Percentiles rank a stretch among this genome's conserved stretches.
These are phyloP conservation scores for Lentinula raphanica DNA, from an alignment of 768 basidiomycete genomes.

Conservation along the genomic window DNA sequence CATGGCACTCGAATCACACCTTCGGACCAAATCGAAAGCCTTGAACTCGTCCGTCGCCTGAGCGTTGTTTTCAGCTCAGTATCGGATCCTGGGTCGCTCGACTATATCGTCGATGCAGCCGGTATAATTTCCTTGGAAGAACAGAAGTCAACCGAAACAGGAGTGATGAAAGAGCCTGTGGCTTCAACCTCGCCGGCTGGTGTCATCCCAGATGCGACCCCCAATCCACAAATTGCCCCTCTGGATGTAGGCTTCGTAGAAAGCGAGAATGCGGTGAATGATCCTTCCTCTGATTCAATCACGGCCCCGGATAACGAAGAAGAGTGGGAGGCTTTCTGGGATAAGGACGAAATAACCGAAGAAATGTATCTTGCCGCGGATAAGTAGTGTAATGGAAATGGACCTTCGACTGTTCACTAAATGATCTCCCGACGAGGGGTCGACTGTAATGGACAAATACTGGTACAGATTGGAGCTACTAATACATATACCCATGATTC, in stretches of 20 bases:
- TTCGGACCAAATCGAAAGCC: background rate
- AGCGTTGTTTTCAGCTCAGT: slow-evolving; percentile 77
- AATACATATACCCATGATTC: too few species aligned
- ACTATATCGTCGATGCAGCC: slow-evolving; percentile 64
- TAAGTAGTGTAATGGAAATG: background rate
- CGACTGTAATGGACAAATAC: too few species aligned
- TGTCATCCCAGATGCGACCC: background rate
- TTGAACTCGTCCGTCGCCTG: slow-evolving; percentile 56
- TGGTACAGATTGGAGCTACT: too few species aligned
- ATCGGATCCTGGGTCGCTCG: slow-evolving; percentile 50
- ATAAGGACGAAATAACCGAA: slow-evolving; percentile 35
- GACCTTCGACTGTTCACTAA: too few species aligned
- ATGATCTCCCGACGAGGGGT: too few species aligned
- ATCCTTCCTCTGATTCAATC: slow-evolving; percentile 17
- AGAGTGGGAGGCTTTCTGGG: slow-evolving; percentile 48
- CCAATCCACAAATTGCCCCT: slow-evolving; percentile 23
- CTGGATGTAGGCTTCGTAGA: slow-evolving; percentile 31
- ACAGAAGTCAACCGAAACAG: slow-evolving; percentile 1
- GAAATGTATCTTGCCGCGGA: slow-evolving; percentile 20
- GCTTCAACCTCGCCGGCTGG: slow-evolving; percentile 10
- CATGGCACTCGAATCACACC: background rate
- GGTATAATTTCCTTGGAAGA: slow-evolving; percentile 43
- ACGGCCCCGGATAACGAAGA: slow-evolving; percentile 20
- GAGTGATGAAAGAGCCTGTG: background rate
- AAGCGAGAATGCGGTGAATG: slow-evolving; percentile 12